Conservation (phyloP, 179 eudicot genomes). For the Gypsophila paniculata region DNA sequence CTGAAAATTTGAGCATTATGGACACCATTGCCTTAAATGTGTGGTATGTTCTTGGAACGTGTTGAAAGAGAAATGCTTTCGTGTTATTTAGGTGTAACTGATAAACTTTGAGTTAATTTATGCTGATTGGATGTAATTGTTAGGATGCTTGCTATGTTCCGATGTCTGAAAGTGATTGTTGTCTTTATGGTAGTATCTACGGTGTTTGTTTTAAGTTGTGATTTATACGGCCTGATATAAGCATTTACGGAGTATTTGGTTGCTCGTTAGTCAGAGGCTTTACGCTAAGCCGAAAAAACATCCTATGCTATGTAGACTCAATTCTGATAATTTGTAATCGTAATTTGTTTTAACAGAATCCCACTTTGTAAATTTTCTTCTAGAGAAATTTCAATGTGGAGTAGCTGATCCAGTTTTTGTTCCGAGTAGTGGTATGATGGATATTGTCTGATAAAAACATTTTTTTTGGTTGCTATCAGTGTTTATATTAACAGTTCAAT, state of each 20-base stretch:
- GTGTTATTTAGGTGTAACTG: neutral
- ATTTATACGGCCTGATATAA: too few relatives aligned
- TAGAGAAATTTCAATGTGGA: too few relatives aligned
- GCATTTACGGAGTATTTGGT: too few relatives aligned
- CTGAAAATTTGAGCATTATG: constrained; percentile 70
- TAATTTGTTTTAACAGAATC: too few relatives aligned
- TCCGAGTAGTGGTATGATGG: too few relatives aligned
- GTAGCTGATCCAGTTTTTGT: too few relatives aligned
- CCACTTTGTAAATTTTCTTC: too few relatives aligned
- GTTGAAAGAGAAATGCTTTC: neutral
- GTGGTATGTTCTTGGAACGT: constrained; percentile 42
- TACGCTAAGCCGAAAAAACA: too few relatives aligned
- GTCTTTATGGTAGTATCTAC: neutral
- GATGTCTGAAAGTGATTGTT: neutral
- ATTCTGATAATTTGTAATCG: too few relatives aligned
- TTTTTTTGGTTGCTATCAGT: constrained; percentile 33
- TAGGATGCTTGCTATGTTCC: too few relatives aligned
- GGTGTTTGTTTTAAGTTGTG: neutral
- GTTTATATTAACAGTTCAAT: constrained; percentile 73
- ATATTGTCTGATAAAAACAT: neutral
- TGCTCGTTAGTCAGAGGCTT: too few relatives aligned
- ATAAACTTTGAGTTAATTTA: neutral
- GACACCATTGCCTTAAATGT: constrained; percentile 66
- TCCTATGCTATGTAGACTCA: too few relatives aligned
- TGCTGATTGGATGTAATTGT: neutral